A percentile compares a stretch with the other conserved stretches of the same genome.
These are phyloP conservation scores for Hypoxylon sp. DNA, from an alignment of 2,329 filamentous ascomycete genomes.

Conservation along the genomic window DNA sequence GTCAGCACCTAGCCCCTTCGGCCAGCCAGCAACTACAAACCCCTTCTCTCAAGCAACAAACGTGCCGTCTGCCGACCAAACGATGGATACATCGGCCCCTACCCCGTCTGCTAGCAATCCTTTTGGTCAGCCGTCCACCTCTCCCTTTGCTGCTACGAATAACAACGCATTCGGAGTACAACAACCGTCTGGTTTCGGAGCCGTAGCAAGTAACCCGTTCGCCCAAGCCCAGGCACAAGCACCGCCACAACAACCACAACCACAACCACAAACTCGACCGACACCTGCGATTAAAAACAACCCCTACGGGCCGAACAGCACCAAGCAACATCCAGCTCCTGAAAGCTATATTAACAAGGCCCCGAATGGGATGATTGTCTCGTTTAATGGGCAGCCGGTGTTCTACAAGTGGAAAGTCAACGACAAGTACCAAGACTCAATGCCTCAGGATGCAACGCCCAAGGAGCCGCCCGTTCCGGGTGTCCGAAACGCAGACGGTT, in stretches of 20 bases:
- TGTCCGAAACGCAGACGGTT: constrained; percentile 65
- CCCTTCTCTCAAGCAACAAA: constrained; percentile 51
- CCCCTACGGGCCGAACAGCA: constrained; percentile 62
- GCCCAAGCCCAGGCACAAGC: constrained; percentile 40
- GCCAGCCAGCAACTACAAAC: constrained; percentile 48
- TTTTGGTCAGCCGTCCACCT: constrained; percentile 45
- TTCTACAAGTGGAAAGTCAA: constrained; percentile 63
- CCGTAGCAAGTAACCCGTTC: constrained; percentile 47
- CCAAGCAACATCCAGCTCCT: constrained; percentile 60
- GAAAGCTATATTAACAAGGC: constrained; percentile 60
- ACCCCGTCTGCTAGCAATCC: constrained; percentile 45
- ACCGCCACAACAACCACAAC: constrained; percentile 22
- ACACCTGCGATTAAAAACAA: constrained; percentile 41
- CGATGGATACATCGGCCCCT: constrained; percentile 50
- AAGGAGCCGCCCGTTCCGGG: constrained; percentile 57
- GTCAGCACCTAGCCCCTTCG: constrained; percentile 50
- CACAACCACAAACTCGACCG: constrained; percentile 36
- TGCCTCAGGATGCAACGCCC: constrained; percentile 15
- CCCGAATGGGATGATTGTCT: constrained; percentile 61
- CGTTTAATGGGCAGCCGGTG: constrained; percentile 75
- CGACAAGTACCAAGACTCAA: constrained; percentile 44
- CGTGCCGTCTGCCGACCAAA: constrained; percentile 33
- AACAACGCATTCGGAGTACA: constrained; percentile 54
- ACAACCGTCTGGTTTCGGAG: constrained; percentile 30
- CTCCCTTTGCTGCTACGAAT: constrained; percentile 35